Evolutionary conservation across 2,329 filamentous ascomycete genomes (phyloP), one percentile per base, ranked within the genome.

Genomic region (Cordyceps cateniannulata): DNA sequence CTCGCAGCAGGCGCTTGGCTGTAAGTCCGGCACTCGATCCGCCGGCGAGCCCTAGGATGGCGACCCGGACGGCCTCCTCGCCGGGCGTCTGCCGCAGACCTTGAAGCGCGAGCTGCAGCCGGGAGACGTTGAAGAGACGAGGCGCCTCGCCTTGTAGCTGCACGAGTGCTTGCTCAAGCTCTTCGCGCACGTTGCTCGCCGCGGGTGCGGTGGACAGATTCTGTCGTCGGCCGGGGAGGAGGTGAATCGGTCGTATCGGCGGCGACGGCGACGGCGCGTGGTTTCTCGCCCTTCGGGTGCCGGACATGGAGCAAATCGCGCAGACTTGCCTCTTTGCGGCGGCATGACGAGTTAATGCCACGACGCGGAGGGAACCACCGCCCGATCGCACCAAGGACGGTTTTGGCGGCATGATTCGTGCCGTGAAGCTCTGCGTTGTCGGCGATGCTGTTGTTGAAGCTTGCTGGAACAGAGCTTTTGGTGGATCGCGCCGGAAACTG

Each of bases 101-200:
- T 64, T 85, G 81, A 24, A 91, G 75, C 14, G 89, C 89, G 66
- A 93, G 81, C 71, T 90, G 87, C 50, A 93, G 70, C 60, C 87
- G 80, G 32, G 88, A 85, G n/a, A 87, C 79, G 68, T 88, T 88
- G 58, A 89, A 79, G 66, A 86, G 81, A 62, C 79, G 81, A 25
- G 83, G 79, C 2, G 85, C 84, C 53, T 83, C 76, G 56, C 81
- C 82, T 66, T 88, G 81, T 3, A 93, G 77, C 24, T 83, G 79
- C 1, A 79, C 71, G 0, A 93, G 76, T 2, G 83, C 77, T 48
- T 79, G 73, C 63, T 87, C 79, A 5, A 91, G 81, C 65, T 88
- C 81, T 60, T 75, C 67, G 45, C 81, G 77, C 16, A 77, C 70
- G 60, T 77, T 68, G 14, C 25, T 60, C n/a, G 66, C 18, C 5